Evolutionary conservation across 768 basidiomycete genomes (phyloP), one percentile per base, ranked within the genome.

Genomic region (Xanthoconium stramineum): DNA sequence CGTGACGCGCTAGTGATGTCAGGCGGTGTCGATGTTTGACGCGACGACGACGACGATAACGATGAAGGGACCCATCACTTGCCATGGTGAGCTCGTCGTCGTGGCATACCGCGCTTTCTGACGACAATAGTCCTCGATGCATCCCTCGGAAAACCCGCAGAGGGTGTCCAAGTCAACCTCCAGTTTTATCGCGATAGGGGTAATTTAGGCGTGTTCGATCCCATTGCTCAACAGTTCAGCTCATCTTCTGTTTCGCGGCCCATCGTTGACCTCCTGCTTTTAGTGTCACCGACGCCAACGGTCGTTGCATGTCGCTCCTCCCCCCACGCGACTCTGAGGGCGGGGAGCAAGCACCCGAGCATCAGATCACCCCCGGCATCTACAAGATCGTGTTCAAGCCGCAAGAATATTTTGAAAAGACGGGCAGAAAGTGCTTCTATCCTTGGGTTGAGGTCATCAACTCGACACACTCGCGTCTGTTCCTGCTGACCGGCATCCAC

Each of bases 311-410:
- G 52, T 77, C 84, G 55, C 82, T 96, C n/a, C 78, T 92, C 17
- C 82, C 89, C 30, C 75, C 79, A 2, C 71, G 68, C 37, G 75
- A 75, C 20, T 82, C 80, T 9, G 74, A 76, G 38, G 76, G 76
- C 45, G 76, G 75, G 5, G 65, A 68, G 56, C 70, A 72, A 33
- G 70, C 78, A 42, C 69, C 75, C 8, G 78, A 75, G 11, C 50
- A 59, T 47, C 75, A 76, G 43, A 75, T 91, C 1, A 59, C 73
- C 17, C 72, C 81, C 5, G 67, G 69, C 28, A 72, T 82, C 3
- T 97, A 97, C 75, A 96, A 92, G 73, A 80, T 96, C 61, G 77
- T 85, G 17, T 96, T 97, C 77, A 82, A 85, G 68, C 91, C 89
- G 2, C 86, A 86, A 59, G 81, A 84, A 10, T 95, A 95, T 72